Percentiles rank a stretch among this genome's conserved stretches.
Conservation (phyloP, 2,329 filamentous ascomycete genomes). For the Cytospora schulzeri region DNA sequence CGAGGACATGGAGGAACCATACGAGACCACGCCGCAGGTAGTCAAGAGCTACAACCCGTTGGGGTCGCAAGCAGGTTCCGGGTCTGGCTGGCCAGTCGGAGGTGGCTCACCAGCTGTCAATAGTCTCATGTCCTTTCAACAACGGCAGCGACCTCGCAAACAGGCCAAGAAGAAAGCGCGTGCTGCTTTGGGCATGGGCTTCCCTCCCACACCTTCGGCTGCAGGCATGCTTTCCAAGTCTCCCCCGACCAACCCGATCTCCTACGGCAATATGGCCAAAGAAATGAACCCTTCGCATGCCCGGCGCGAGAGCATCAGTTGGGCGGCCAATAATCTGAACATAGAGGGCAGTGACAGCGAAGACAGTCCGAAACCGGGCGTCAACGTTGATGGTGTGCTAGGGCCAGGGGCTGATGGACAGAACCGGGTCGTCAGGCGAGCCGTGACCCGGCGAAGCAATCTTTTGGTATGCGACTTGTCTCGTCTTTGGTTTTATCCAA, state of each 20-base stretch:
- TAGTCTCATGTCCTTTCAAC: slow-evolving; percentile 80
- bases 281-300: slow-evolving; percentile 49
- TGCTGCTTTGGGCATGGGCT: slow-evolving; percentile 52
- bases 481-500: not conserved
- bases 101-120: slow-evolving; percentile 71
- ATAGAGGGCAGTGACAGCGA: slow-evolving; percentile 81
- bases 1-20: slow-evolving; percentile 76
- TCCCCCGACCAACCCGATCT: slow-evolving; percentile 57
- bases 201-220: slow-evolving; percentile 44
- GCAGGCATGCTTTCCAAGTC: slow-evolving; percentile 63
- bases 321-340: slow-evolving; percentile 86
- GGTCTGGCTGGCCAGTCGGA: slow-evolving; percentile 44
- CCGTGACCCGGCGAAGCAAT: slow-evolving; percentile 85
- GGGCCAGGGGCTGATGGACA: slow-evolving; percentile 57
- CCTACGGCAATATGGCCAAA: slow-evolving; percentile 38
- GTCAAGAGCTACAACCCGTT: slow-evolving; percentile 54
- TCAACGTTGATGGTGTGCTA: slow-evolving; percentile 47
- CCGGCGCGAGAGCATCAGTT: slow-evolving; percentile 83
- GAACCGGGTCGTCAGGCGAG: slow-evolving; percentile 76
- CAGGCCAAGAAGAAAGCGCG: slow-evolving; percentile 58
- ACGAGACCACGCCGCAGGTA: slow-evolving; percentile 80
- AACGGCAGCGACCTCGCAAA: slow-evolving; percentile 73
- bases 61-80: slow-evolving; percentile 15
- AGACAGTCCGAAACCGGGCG: slow-evolving; percentile 58
- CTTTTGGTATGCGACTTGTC: slow-evolving; percentile 66